These are phyloP conservation scores for Leptodermis oblonga DNA, from an alignment of 257 asterid genomes.

Conservation along the genomic window DNA sequence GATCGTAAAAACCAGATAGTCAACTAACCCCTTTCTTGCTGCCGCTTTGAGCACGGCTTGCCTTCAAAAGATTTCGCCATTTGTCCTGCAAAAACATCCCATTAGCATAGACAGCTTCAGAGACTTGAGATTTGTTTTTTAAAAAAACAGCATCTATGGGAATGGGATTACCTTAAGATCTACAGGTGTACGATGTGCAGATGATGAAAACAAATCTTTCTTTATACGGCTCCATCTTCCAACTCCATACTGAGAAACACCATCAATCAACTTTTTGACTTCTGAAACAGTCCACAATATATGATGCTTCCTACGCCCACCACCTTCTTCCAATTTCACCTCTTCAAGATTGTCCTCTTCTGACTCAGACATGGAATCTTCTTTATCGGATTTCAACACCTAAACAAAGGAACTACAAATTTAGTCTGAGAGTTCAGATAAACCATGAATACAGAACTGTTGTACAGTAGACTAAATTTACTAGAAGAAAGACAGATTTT, in stretches of 20 bases:
- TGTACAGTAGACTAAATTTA: neutral
- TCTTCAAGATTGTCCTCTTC: conserved; percentile 29
- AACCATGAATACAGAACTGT: neutral
- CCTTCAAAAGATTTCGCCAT: conserved; percentile 97
- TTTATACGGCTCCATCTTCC: conserved; percentile 95
- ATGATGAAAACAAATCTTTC: conserved; percentile 63
- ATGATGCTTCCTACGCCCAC: conserved; percentile 73
- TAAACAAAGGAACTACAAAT: conserved; percentile 5
- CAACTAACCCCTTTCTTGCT: conserved; percentile 49
- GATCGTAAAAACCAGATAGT: neutral
- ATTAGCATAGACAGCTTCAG: conserved; percentile 14
- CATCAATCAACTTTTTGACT: conserved; percentile 75
- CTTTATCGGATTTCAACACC: conserved; percentile 18
- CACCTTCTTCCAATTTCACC: conserved; percentile 33
- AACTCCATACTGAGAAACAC: conserved; percentile 84
- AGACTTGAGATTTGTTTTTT: neutral
- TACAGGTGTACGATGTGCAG: conserved; percentile 84
- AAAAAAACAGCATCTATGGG: neutral
- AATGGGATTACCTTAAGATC: conserved; percentile 71
- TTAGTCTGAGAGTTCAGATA: neutral
- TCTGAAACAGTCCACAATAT: conserved; percentile 81
- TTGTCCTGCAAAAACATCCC: conserved; percentile 58
- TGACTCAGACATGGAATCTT: conserved; percentile 22
- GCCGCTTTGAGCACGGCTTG: conserved; percentile 60
- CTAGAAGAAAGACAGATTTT: neutral